phyloP scores from a whole-genome alignment of 2,329 filamentous ascomycete genomes.

The Neonectria coccinea region DNA sequence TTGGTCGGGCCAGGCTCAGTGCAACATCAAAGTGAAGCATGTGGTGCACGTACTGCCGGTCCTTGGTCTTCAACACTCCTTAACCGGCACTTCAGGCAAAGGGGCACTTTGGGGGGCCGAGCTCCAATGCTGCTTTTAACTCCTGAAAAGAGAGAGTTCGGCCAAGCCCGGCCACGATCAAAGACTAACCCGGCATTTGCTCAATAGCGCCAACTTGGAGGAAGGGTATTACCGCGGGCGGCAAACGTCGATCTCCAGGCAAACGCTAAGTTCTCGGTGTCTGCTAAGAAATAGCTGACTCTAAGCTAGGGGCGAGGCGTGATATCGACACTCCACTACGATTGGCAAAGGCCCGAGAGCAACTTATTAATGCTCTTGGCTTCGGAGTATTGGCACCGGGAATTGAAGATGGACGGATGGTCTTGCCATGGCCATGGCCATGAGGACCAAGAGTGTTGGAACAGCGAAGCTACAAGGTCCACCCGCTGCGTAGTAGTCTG shows the following conservation, averaged over 20 bases:
- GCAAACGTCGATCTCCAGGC: slow-evolving; percentile 45
- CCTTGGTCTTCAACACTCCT: not conserved
- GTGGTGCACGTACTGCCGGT: not conserved
- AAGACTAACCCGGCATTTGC: slow-evolving; percentile 40
- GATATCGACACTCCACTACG: slow-evolving; percentile 21
- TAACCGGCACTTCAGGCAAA: not conserved
- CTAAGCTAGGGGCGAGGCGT: slow-evolving; percentile 21
- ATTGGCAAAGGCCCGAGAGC: slow-evolving; percentile 17
- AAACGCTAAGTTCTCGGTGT: slow-evolving; percentile 35
- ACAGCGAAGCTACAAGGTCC: not conserved
- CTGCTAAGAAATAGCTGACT: slow-evolving; percentile 22
- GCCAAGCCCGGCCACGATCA: slow-evolving; percentile 10
- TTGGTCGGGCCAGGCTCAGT: not conserved
- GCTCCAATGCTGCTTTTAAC: slow-evolving; percentile 8
- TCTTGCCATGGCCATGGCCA: not conserved
- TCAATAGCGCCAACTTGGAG: slow-evolving; percentile 36
- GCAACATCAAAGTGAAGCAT: not conserved
- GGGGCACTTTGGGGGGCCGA: slow-evolving; percentile 5
- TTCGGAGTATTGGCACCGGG: not conserved
- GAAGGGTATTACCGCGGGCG: slow-evolving; percentile 43
- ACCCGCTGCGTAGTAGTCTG: not conserved
- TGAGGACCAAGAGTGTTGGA: not conserved
- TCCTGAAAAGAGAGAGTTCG: not conserved
- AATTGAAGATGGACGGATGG: slow-evolving; percentile 3
- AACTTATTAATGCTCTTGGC: slow-evolving; percentile 4